These are phyloP conservation scores for Panellus pusillus DNA, from an alignment of 768 basidiomycete species.

Conservation along the genomic window DNA sequence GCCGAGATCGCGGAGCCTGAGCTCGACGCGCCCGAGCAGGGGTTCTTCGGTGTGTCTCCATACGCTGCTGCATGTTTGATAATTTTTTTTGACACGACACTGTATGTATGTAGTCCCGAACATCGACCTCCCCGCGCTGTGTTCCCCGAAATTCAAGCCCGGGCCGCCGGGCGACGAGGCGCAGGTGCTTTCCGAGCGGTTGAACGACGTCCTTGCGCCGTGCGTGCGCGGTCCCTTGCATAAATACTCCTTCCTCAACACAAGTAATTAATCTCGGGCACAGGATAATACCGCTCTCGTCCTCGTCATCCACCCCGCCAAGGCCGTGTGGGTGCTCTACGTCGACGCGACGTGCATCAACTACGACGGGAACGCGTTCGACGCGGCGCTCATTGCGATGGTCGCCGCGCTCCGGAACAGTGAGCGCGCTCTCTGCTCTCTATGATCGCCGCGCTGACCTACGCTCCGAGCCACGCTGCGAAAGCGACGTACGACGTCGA, in stretches of 20 bases:
- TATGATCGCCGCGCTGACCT: background rate
- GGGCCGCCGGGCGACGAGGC: slow-evolving; percentile 95
- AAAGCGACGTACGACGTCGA: slow-evolving; percentile 72
- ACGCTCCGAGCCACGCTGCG: slow-evolving; percentile 57
- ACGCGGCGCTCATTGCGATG: slow-evolving; percentile 86
- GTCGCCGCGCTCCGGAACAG: slow-evolving; percentile 84
- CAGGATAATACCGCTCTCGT: slow-evolving; percentile 50
- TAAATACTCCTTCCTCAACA: too few relatives aligned
- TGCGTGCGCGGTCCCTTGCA: slow-evolving; percentile 39
- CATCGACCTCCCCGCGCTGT: slow-evolving; percentile 89
- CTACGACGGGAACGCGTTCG: slow-evolving; percentile 95
- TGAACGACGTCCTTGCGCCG: slow-evolving; percentile 78
- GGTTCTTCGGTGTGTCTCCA: slow-evolving; percentile 71
- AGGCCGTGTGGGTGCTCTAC: slow-evolving; percentile 91
- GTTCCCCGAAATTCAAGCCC: slow-evolving; percentile 91
- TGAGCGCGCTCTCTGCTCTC: slow-evolving; percentile 51
- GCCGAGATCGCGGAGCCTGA: slow-evolving; percentile 94
- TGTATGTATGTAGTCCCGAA: slow-evolving; percentile 84
- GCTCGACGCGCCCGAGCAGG: slow-evolving; percentile 67
- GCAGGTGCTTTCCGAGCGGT: slow-evolving; percentile 81
- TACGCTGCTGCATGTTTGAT: background rate
- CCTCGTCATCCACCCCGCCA: slow-evolving; percentile 81
- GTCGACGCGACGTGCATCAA: slow-evolving; percentile 95
- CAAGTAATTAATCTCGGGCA: background rate
- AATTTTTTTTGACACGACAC: slow-evolving; percentile 5